Base-by-base conservation (phyloP, 176 grass and related monocot species). In the Ensete ventricosum region DNA sequence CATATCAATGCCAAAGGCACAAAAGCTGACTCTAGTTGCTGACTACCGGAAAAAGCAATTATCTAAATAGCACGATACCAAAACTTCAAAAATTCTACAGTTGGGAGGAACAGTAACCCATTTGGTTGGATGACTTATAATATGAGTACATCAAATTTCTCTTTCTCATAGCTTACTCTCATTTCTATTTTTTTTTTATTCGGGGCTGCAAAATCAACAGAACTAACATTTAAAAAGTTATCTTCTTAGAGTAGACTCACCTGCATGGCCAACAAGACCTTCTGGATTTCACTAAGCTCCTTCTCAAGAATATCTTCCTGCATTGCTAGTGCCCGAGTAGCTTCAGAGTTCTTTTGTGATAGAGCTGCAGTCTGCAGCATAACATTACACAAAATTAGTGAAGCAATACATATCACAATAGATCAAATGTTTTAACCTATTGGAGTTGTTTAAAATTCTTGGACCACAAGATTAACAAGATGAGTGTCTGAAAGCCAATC, bases 231-330 rank as follows among this genome's bases (percentile, higher is more conserved):
- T 62, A 17, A 62, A 60, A 19, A 6, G 20, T 19, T 0, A 25
- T 25, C 24, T 49, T 21, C 2, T 64, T 52, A 50, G 16, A 75
- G 8, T 52, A 57, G 52, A 76, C 29, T 79, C 23, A 90, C 89
- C 85, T 92, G 93, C 89, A 96, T 96, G 58, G 89, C 87, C 17
- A 86, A 83, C 73, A 96, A 71, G 80, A 92, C 58, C 63, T 92
- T 83, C 54, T 96, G 89, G 34, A 92, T 92, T 72, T 83, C 87
- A 62, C 78, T 70, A 67, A 96, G 82, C 78, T 92, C 89, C 65
- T 90, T 90, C 66, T 88, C 79, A 71, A 92, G 83, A 76, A 84
- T 49, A 14, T 77, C 81, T 80, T 83, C 88, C 81, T 96, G 85
- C 60, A 79, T 55, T 50, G 81, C 83, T 70, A 92, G 83, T 51